A percentile compares a stretch with the other conserved stretches of the same genome.
Conservation (phyloP, 176 grass and related monocot genomes). For the Areca catechu region DNA sequence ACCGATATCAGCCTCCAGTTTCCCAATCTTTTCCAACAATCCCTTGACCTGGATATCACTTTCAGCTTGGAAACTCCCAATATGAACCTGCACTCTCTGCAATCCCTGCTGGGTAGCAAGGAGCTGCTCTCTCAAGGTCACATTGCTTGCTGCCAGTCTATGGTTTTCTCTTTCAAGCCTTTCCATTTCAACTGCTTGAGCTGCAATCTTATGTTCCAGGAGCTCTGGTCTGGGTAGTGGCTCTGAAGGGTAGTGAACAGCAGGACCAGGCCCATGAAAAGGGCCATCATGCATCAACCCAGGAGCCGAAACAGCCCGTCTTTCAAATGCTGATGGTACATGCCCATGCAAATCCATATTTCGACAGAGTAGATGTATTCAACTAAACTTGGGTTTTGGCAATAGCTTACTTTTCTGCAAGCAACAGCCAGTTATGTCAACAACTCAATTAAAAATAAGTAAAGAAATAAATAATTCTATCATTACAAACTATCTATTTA, state of each 20-base stretch:
- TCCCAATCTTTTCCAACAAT: conserved; percentile 50
- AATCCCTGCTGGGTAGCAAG: conserved; percentile 67
- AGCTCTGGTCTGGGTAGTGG: no score
- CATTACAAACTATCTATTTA: no score
- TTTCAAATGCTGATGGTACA: conserved; percentile 26
- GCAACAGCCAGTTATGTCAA: no score
- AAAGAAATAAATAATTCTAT: no score
- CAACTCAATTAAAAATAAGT: no score
- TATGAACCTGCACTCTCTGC: conserved; percentile 53
- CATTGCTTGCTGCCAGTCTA: conserved; percentile 58
- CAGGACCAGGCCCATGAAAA: conserved; percentile 19
- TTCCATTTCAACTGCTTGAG: conserved; percentile 58
- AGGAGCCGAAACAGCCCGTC: conserved; percentile 31
- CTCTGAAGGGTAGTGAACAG: no score
- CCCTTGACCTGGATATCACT: conserved; percentile 71
- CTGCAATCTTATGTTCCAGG: conserved; percentile 50
- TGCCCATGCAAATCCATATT: conserved; percentile 57
- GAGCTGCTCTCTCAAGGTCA: conserved; percentile 76
- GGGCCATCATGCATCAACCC: conserved; percentile 55
- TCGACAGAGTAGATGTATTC: background rate
- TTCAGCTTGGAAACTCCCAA: conserved; percentile 50
- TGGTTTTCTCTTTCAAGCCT: conserved; percentile 69
- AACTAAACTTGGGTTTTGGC: no score
- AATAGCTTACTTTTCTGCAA: no score
- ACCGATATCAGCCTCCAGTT: conserved; percentile 65